Evolutionary conservation across 2,329 filamentous ascomycete species (phyloP).

Genomic region (Ophiostoma australiae): DNA sequence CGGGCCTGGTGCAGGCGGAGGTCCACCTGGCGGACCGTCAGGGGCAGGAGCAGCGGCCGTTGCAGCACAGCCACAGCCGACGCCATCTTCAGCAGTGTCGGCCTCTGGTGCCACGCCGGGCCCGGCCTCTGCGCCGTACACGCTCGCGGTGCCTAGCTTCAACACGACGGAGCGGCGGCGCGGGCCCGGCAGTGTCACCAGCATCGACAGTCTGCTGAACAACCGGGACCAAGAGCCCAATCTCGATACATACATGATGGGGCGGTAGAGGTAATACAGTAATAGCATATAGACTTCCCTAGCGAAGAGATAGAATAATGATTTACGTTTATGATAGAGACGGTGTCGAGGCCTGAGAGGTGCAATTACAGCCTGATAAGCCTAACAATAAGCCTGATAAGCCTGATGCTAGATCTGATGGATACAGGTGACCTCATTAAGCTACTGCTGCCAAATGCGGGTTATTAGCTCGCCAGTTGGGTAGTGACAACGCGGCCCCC

Average conservation of each 20-base stretch:
- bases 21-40: not conserved
- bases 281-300: not conserved
- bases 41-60: not conserved
- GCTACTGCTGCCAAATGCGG: not conserved
- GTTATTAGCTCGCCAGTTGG: no score
- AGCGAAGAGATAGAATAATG: not conserved
- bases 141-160: not conserved
- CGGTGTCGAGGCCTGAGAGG: no score
- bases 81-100: not conserved
- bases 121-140: not conserved
- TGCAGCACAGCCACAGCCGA: not conserved
- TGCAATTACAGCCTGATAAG: no score
- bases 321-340: not conserved
- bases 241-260: constrained; percentile 21
- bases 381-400: no score
- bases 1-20: not conserved
- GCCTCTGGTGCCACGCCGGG: not conserved
- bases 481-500: not conserved
- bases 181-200: constrained; percentile 23
- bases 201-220: constrained; percentile 29
- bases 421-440: no score
- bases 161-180: not conserved
- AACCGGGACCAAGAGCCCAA: constrained; percentile 25
- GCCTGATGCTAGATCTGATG: no score
- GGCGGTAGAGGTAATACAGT: not conserved